These are phyloP conservation scores for Fusarium setosum DNA, from an alignment of 2,329 filamentous ascomycete species.

Conservation along the genomic window DNA sequence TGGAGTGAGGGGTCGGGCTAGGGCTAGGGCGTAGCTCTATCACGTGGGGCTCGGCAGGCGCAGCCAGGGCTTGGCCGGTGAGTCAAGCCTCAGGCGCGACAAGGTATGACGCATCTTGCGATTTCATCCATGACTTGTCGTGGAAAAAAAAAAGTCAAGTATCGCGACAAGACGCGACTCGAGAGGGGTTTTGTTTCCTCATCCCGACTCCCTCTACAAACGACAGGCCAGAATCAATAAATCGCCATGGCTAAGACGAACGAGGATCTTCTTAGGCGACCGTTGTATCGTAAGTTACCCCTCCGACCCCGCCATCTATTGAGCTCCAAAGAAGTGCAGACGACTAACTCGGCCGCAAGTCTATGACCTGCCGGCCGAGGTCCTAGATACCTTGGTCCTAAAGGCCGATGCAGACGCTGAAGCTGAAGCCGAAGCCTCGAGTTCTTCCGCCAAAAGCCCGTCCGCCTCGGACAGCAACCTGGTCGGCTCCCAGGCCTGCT, in stretches of 20 bases:
- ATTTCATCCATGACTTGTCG: conserved; percentile 13
- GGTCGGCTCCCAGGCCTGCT: conserved; percentile 79
- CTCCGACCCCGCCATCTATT: conserved; percentile 21
- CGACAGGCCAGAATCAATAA: background rate
- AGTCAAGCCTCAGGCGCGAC: conserved; percentile 25
- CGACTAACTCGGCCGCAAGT: conserved; percentile 59
- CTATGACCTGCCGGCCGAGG: conserved; percentile 82
- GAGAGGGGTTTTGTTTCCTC: background rate
- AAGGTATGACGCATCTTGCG: conserved; percentile 28
- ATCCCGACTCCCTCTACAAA: background rate
- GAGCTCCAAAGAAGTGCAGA: conserved; percentile 2
- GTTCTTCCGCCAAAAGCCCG: conserved; percentile 36
- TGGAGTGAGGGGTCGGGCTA: background rate
- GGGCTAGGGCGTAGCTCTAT: conserved; percentile 2
- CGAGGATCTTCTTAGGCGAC: conserved; percentile 61
- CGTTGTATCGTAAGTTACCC: conserved; percentile 59
- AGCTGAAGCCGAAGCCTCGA: conserved; percentile 38
- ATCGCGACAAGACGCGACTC: conserved; percentile 15
- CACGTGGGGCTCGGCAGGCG: background rate
- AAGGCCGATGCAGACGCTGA: conserved; percentile 48
- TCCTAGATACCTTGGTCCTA: conserved; percentile 74
- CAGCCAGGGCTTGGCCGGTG: conserved; percentile 26
- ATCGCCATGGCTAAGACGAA: conserved; percentile 52
- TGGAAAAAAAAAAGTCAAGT: conserved; percentile 23
- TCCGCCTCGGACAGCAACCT: conserved; percentile 51